A percentile compares a stretch with the other conserved stretches of the same genome.
Evolutionary conservation across 129 eudicot genomes (phyloP).

Genomic region (Mikania micrantha): DNA sequence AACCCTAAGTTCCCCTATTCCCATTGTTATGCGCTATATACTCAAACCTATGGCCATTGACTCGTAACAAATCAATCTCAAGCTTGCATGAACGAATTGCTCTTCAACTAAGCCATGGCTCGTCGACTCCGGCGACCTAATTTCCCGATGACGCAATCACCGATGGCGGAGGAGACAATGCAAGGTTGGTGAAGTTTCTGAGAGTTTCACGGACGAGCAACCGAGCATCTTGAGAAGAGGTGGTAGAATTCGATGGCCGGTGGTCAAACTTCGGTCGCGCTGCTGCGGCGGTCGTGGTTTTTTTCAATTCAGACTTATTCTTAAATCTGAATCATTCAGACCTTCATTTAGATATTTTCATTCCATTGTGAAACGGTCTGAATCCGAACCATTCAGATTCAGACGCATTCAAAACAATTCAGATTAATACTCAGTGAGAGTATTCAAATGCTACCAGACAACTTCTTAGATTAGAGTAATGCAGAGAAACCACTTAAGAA

Average conservation of each 20-base stretch:
- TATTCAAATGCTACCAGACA: no score
- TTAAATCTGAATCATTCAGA: no score
- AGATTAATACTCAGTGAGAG: no score
- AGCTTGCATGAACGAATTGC: constrained; percentile 61
- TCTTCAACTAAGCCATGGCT: constrained; percentile 42
- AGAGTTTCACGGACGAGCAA: constrained; percentile 88
- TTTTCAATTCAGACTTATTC: no score
- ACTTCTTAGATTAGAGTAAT: no score
- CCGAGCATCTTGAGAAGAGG: constrained; percentile 56
- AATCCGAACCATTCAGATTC: no score
- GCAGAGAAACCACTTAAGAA: no score
- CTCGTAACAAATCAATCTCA: constrained; percentile 79
- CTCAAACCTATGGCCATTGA: constrained; percentile 80
- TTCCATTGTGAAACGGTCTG: no score
- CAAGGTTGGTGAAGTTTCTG: constrained; percentile 83
- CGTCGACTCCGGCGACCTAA: constrained; percentile 22
- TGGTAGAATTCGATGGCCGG: constrained; percentile 31
- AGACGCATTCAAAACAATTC: no score
- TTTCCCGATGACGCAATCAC: constrained; percentile 3
- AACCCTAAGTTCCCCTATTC: no score
- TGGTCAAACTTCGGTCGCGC: constrained; percentile 46
- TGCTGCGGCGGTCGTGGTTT: no score
- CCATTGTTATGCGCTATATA: constrained; percentile 45
- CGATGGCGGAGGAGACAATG: constrained; percentile 56
- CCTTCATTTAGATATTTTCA: no score